Evolutionary conservation across 73 alveolate genomes (phyloP), one percentile per base, ranked within the genome.

Genomic region (Paramecium sexaurelia): DNA sequence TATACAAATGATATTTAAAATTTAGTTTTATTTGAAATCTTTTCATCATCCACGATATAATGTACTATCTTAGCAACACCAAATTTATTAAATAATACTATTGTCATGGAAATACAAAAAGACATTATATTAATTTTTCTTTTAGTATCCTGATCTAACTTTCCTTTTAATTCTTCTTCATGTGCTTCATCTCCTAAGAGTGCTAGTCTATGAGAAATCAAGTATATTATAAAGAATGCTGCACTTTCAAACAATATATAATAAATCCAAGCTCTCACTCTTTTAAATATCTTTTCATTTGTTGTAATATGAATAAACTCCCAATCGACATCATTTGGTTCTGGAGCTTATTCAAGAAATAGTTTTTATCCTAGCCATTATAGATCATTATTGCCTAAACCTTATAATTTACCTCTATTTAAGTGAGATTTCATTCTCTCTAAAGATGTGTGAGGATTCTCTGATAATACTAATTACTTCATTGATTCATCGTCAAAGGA

Each of bases 251-350:
- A 67, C 11, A 68, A 22, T 24, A 88, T 17, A 26, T 68, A 68
- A 40, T 56, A 35, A 7, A 61, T 68, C 56, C 85, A 66, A 15
- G 91, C 85, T 47, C 57, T 68, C 35, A 88, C 37, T 17, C 94
- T 61, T 61, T 61, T 47, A 7, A 88, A 36, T 6, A 88, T 61
- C 40, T 88, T 88, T 45, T 88, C 87, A 22, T 51, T 69, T 1
- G 94, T 88, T 17, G 89, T 55, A 0, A 68, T 19, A 43, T 88
- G 94, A 66, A 88, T 88, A n/a, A 88, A 88, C 15, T 88, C 94
- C 94, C 94, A 88, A 88, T 88, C 94, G 17, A 88, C 78, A 88
- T 88, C 94, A 88, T 88, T 82, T 20, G 94, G 94, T 69, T 88
- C 94, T 35, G 89, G 89, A 17, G 94, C 94, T 19, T 88, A 55